phyloP scores from a whole-genome alignment of 1,284 basidiomycete species.

The Cryptococcus floricola region DNA sequence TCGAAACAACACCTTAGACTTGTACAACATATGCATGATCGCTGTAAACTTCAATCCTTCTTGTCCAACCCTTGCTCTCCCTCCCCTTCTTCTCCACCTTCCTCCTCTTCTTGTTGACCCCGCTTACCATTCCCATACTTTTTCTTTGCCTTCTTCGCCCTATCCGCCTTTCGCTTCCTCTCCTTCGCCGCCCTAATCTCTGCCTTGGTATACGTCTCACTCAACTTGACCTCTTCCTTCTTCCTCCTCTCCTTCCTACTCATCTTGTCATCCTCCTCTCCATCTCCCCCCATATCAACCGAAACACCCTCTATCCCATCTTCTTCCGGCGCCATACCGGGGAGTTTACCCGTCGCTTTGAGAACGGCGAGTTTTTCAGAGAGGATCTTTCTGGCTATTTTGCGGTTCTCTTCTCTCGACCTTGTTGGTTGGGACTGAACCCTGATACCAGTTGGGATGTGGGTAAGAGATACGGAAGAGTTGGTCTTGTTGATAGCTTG shows the following conservation, averaged over 20 bases:
- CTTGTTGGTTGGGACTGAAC: constrained; percentile 51
- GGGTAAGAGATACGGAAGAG: constrained; percentile 48
- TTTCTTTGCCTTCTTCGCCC: constrained; percentile 44
- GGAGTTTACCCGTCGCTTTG: constrained; percentile 25
- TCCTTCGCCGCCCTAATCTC: constrained; percentile 47
- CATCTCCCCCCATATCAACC: background rate
- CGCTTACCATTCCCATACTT: constrained; percentile 20
- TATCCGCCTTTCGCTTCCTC: constrained; percentile 43
- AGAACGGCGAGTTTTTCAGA: constrained; percentile 41
- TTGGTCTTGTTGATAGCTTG: constrained; percentile 52
- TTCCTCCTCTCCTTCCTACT: constrained; percentile 20
- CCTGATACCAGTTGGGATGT: constrained; percentile 50
- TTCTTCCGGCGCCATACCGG: constrained; percentile 12
- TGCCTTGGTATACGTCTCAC: constrained; percentile 26
- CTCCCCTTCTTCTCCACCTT: background rate
- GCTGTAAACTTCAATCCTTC: background rate
- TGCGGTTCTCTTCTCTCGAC: constrained; percentile 48
- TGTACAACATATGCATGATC: constrained; percentile 1
- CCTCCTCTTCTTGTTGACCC: background rate
- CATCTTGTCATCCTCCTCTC: background rate
- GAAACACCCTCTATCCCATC: background rate
- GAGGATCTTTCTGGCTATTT: constrained; percentile 46
- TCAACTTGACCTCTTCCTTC: constrained; percentile 17
- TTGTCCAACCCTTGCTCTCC: background rate
- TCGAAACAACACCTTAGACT: constrained; percentile 57